A percentile compares a stretch with the other conserved stretches of the same genome.
Evolutionary conservation across 2,329 filamentous ascomycete species (phyloP).

Genomic region (Exophiala oligosperma): DNA sequence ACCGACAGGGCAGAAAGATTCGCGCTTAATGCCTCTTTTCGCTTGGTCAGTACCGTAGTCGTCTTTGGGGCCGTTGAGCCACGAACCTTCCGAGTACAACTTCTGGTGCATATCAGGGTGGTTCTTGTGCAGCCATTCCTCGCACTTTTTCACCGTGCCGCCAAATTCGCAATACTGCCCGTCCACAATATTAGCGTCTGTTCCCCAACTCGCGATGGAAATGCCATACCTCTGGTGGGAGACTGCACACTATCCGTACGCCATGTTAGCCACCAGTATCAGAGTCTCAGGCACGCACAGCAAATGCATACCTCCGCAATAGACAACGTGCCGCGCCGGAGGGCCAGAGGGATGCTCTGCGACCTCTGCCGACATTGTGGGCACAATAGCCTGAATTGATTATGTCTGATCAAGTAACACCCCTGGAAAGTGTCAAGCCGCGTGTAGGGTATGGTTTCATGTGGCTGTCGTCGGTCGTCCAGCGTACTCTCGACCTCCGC

Average conservation of each 20-base stretch:
- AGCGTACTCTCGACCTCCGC: slow-evolving; percentile 3
- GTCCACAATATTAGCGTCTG: slow-evolving; percentile 1
- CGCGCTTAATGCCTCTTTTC: slow-evolving; percentile 73
- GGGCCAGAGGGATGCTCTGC: slow-evolving; percentile 40
- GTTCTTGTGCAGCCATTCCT: slow-evolving; percentile 84
- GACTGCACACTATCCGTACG: slow-evolving; percentile 56
- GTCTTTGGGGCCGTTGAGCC: slow-evolving; percentile 30
- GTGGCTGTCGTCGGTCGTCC: slow-evolving; percentile 12
- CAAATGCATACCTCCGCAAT: slow-evolving; percentile 58
- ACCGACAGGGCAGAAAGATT: slow-evolving; percentile 83
- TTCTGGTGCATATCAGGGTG: slow-evolving; percentile 71
- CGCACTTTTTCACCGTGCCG: slow-evolving; percentile 92
- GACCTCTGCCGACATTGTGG: slow-evolving; percentile 23
- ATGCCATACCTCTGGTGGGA: slow-evolving; percentile 65
- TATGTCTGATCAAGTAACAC: slow-evolving; percentile 17
- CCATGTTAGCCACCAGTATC: slow-evolving; percentile 18
- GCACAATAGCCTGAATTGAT: slow-evolving; percentile 16
- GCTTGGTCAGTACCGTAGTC: background rate
- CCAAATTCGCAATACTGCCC: slow-evolving; percentile 96
- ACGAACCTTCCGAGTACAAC: slow-evolving; percentile 82
- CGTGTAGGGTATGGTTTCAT: slow-evolving; percentile 17
- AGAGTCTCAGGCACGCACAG: background rate
- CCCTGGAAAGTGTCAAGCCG: slow-evolving; percentile 12
- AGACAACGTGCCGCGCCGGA: slow-evolving; percentile 57
- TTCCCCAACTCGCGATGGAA: background rate